Evolutionary conservation across 83 land plant species (phyloP), one percentile per base, ranked within the genome.

Genomic region (Diphasiastrum complanatum): DNA sequence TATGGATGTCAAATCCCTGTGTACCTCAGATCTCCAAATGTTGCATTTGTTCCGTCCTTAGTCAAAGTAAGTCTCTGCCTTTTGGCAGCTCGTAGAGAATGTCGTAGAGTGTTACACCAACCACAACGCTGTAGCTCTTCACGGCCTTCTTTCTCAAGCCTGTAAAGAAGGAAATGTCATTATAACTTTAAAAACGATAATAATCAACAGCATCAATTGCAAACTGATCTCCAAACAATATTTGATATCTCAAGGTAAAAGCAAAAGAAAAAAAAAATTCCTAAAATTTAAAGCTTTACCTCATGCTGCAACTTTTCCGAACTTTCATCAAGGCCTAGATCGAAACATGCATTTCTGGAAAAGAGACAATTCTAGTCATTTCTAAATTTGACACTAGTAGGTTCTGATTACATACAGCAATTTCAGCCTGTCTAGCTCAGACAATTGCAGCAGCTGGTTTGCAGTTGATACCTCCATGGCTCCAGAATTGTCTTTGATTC

Each of bases 91-190:
- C 74, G 59, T 36, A 68, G 23, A 36, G 66, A 54, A 25, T 61
- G 59, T 53, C 64, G 61, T 33, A 74, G 31, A 22, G 33, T 56
- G 29, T 74, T 74, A 62, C 73, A 68, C 77, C 77, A 74, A 10
- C 77, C 77, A n/a, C 61, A 61, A 22, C 57, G 49, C 22, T 31
- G 60, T 43, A 74, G 30, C 65, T 45, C 33, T 34, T 74, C 73
- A 14, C 77, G 77, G 0, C 52, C 65, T 34, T 74, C 73, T 38
- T 61, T 55, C 30, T 54, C 77, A 38, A 74, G 65, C 51, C 77
- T 74, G 73, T 18, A 12, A 54, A 27, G 6, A 55, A 55, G n/a
- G n/a, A 26, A 11, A 55, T 26, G 26, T 40, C 65, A 46, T 22
- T 5, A 48, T 10, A 47, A 34, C 33, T 24, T 59, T 14, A 46